Percentiles rank a stretch among this genome's conserved stretches.
Evolutionary conservation across 2,329 filamentous ascomycete species (phyloP).

Genomic region (Epichloe gansuensis): DNA sequence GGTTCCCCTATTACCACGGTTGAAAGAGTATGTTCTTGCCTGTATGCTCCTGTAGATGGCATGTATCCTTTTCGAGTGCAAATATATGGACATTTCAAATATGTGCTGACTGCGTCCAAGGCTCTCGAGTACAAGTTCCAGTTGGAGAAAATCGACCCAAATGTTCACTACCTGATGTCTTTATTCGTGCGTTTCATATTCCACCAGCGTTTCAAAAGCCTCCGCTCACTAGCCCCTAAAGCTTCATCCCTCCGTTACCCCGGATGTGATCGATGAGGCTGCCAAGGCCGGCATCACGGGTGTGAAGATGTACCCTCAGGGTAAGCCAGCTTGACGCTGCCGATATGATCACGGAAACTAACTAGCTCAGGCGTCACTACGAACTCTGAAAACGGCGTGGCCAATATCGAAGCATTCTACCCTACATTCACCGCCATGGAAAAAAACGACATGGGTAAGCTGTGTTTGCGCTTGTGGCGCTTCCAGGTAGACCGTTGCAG

Average conservation of each 20-base stretch:
- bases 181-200: slow-evolving; percentile 4
- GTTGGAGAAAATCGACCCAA: slow-evolving; percentile 46
- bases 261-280: slow-evolving; percentile 60
- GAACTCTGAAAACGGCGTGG: slow-evolving; percentile 56
- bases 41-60: too few species aligned
- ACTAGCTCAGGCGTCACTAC: slow-evolving; percentile 42
- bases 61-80: too few species aligned
- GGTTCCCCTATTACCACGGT: slow-evolving; percentile 48
- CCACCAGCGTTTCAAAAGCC: background rate
- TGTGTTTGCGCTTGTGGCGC: background rate
- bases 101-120: slow-evolving; percentile 22
- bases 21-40: slow-evolving; percentile 14
- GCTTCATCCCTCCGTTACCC: slow-evolving; percentile 50
- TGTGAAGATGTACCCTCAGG: slow-evolving; percentile 57
- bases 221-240: slow-evolving; percentile 9
- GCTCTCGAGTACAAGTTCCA: slow-evolving; percentile 55
- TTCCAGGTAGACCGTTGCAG: background rate
- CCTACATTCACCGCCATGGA: slow-evolving; percentile 87
- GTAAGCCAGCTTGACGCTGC: background rate
- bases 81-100: slow-evolving; percentile 5
- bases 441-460: slow-evolving; percentile 47
- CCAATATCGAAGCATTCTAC: slow-evolving; percentile 56
- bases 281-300: slow-evolving; percentile 58
- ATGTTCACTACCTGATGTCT: slow-evolving; percentile 62
- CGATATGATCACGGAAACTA: background rate